Percentiles rank a stretch among this genome's conserved stretches.
phyloP scores from a whole-genome alignment of 495 filamentous ascomycete genomes.

The Collariella sp. region DNA sequence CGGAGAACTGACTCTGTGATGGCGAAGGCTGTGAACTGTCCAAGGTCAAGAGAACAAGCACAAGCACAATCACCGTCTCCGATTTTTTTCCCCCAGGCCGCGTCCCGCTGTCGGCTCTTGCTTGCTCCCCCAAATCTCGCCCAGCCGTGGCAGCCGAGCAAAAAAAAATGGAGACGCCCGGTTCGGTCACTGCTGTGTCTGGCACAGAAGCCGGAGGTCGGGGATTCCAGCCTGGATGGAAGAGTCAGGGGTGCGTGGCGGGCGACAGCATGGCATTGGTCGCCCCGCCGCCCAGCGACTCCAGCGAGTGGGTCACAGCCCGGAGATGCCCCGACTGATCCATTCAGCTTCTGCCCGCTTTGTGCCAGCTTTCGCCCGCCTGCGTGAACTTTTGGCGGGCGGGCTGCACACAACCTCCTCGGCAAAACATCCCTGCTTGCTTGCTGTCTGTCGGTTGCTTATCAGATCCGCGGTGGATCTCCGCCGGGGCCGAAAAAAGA shows the following conservation, averaged over 20 bases:
- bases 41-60: too few species aligned
- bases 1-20: neutral
- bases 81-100: slow-evolving; percentile 15
- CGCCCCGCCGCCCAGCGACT: neutral
- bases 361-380: too few species aligned
- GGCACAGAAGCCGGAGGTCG: slow-evolving; percentile 5
- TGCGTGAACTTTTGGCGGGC: too few species aligned
- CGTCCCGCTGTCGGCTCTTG: slow-evolving; percentile 16
- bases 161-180: slow-evolving; percentile 14
- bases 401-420: neutral
- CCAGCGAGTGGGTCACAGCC: neutral
- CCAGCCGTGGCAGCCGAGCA: slow-evolving; percentile 6
- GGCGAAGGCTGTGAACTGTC: neutral
- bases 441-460: slow-evolving; percentile 1
- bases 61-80: neutral
- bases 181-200: neutral
- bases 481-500: slow-evolving; percentile 11
- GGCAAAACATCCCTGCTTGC: slow-evolving; percentile 13
- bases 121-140: too few species aligned
- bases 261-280: slow-evolving; percentile 2
- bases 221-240: neutral
- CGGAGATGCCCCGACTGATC: slow-evolving; percentile 11
- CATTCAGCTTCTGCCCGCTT: too few species aligned
- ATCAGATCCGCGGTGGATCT: slow-evolving; percentile 16
- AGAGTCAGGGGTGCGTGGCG: slow-evolving; percentile 6